A percentile compares a stretch with the other conserved stretches of the same genome.
These are phyloP conservation scores for Zostera marina DNA, from an alignment of 116 monocot genomes.

Conservation along the genomic window DNA sequence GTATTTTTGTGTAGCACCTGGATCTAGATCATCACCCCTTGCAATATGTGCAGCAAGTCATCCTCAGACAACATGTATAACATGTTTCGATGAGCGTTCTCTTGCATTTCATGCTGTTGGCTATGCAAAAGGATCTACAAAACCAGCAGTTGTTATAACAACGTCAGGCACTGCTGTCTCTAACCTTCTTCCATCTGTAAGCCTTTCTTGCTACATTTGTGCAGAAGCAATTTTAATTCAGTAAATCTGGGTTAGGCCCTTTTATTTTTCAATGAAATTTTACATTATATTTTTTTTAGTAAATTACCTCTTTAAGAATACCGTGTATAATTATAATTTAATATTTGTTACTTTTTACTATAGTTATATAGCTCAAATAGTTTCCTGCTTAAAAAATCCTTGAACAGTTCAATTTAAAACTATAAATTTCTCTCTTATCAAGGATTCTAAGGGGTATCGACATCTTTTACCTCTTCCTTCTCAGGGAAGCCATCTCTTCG, in stretches of 20 bases:
- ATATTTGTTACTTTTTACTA: too few species aligned
- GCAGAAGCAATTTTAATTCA: neutral
- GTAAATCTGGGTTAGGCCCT: neutral
- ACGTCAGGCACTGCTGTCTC: slow-evolving; percentile 91
- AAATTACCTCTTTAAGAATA: too few species aligned
- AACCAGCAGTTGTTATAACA: slow-evolving; percentile 77
- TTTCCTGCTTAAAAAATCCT: too few species aligned
- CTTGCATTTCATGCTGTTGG: slow-evolving; percentile 93
- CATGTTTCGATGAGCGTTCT: slow-evolving; percentile 90
- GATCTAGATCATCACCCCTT: slow-evolving; percentile 95
- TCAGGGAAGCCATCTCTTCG: too few species aligned
- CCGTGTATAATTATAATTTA: too few species aligned
- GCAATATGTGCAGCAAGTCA: slow-evolving; percentile 65
- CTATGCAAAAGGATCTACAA: slow-evolving; percentile 54
- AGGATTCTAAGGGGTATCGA: too few species aligned
- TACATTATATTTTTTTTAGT: too few species aligned
- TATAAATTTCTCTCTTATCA: neutral
- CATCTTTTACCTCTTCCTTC: too few species aligned
- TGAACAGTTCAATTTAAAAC: too few species aligned
- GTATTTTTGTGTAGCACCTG: slow-evolving; percentile 99
- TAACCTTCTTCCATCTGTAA: slow-evolving; percentile 83
- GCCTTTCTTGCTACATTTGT: slow-evolving; percentile 8
- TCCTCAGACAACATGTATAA: slow-evolving; percentile 63
- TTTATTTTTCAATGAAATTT: too few species aligned
- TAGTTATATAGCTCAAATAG: too few species aligned